Percentiles rank a stretch among this genome's conserved stretches.
These are phyloP conservation scores for Botrytis sinoallii DNA, from an alignment of 2,329 filamentous ascomycete species.

Conservation along the genomic window DNA sequence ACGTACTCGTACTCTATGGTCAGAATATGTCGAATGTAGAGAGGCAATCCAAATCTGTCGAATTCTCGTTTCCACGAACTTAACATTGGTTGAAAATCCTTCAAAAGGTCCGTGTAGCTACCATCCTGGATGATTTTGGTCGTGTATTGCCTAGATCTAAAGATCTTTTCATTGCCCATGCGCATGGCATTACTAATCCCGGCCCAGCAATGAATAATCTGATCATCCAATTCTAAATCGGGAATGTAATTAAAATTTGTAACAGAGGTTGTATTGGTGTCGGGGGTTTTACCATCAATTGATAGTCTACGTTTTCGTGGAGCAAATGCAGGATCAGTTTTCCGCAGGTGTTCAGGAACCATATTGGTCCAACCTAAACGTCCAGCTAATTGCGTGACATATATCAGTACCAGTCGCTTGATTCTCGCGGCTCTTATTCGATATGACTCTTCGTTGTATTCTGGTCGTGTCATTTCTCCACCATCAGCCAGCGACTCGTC, in stretches of 20 bases:
- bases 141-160: slow-evolving; percentile 82
- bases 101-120: slow-evolving; percentile 75
- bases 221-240: slow-evolving; percentile 63
- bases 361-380: slow-evolving; percentile 90
- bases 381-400: slow-evolving; percentile 90
- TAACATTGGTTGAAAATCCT: slow-evolving; percentile 76
- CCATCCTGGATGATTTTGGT: slow-evolving; percentile 85
- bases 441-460: slow-evolving; percentile 73
- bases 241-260: slow-evolving; percentile 64
- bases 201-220: slow-evolving; percentile 84
- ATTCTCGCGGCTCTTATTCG: slow-evolving; percentile 76
- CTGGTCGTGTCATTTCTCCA: slow-evolving; percentile 56
- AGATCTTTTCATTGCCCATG: slow-evolving; percentile 81
- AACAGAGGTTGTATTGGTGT: slow-evolving; percentile 54
- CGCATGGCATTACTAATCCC: slow-evolving; percentile 93
- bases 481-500: slow-evolving; percentile 64
- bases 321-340: slow-evolving; percentile 54
- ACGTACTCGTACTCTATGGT: slow-evolving; percentile 96
- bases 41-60: slow-evolving; percentile 68
- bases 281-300: slow-evolving; percentile 57
- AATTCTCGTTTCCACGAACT: slow-evolving; percentile 78
- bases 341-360: slow-evolving; percentile 68
- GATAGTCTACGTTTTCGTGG: slow-evolving; percentile 42
- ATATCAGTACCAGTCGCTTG: slow-evolving; percentile 82
- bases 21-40: slow-evolving; percentile 70